These are phyloP conservation scores for Carex kokanica DNA, from an alignment of 176 grass and related monocot species.

Conservation along the genomic window DNA sequence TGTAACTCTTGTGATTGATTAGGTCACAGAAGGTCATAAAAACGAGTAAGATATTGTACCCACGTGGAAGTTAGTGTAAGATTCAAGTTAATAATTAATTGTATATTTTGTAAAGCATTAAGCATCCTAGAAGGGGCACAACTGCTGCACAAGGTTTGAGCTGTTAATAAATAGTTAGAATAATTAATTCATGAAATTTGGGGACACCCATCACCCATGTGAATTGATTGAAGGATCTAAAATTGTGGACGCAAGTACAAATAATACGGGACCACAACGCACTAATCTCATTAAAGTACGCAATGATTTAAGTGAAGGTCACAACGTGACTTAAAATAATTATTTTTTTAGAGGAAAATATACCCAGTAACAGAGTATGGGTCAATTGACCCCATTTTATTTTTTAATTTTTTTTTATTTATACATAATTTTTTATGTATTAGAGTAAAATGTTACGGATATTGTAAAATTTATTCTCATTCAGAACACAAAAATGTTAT, in stretches of 20 bases:
- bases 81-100: background rate
- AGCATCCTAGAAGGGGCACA: background rate
- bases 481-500: no score
- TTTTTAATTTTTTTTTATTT: no score
- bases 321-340: no score
- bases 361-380: no score
- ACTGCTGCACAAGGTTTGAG: background rate
- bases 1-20: background rate
- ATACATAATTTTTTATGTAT: no score
- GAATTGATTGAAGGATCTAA: conserved; percentile 16
- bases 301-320: background rate
- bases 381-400: no score
- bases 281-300: background rate
- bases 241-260: background rate
- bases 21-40: no score
- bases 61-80: background rate
- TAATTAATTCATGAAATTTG: background rate
- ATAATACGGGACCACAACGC: background rate
- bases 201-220: conserved; percentile 21
- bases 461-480: no score
- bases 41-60: background rate
- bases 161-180: background rate
- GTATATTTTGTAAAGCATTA: background rate
- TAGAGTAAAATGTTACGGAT: no score
- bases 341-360: no score